Evolutionary conservation across 768 basidiomycete species (phyloP), one percentile per base, ranked within the genome.

Genomic region (Cubamyces sp.): DNA sequence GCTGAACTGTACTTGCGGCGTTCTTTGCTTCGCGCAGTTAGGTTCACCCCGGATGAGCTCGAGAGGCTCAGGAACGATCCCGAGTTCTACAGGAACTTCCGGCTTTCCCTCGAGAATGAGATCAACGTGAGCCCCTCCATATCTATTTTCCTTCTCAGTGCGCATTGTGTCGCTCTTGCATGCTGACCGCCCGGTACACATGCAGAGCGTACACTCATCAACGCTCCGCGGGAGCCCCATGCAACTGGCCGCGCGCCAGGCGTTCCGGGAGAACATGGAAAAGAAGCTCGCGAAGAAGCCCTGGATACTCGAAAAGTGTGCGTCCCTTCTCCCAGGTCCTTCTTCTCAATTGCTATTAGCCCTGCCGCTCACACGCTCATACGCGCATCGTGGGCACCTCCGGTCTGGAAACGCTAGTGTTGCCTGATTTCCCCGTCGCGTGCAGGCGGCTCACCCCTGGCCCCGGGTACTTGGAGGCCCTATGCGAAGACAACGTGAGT

Each of bases 391-490:
- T 53, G 51, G 51, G 37, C 19, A 39, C 51, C 37, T 37, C 39
- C 37, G 19, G 11, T n/a, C 5, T 39, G 51, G 51, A 53, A 23
- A 28, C 19, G 11, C 7, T 37, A 86, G 84, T 87, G n/a, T 76
- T 87, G 25, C 86, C 87, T 14, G 74, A 82, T 48, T 88, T 87
- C 65, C 74, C 81, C 5, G 81, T 86, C 16, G 79, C 75, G 5
- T 90, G 87, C 72, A 78, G 86, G 26, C 78, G 87, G n/a, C 71
- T 88, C 50, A 90, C 88, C 0, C 85, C 87, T 1, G 87, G 86
- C 0, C 85, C 85, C 11, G 87, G 87, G 6, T 90, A 87, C 68
- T 78, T 89, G 34, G 86, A 88, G 65, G 84, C 87, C 0, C 73
- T 89, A 2, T 84, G 82, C 61, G 78, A 82, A 72, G 82, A 84